phyloP scores from a whole-genome alignment of 768 basidiomycete genomes.

The Sarcomyxa edulis region DNA sequence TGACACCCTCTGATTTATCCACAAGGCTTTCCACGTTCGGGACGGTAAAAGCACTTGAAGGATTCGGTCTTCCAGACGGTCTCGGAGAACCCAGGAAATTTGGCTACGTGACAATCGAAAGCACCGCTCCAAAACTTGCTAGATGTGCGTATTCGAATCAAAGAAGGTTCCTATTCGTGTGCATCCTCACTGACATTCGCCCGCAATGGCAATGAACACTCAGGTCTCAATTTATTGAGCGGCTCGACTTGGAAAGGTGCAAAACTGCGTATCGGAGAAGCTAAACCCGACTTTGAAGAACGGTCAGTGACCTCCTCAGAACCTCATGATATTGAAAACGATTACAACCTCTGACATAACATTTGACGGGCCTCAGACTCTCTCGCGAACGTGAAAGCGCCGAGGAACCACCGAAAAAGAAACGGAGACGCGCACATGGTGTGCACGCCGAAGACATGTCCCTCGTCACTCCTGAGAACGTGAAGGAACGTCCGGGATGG shows the following conservation, averaged over 20 bases:
- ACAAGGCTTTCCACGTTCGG: conserved; percentile 62
- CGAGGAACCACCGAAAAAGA: conserved; percentile 37
- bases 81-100: conserved; percentile 67
- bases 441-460: conserved; percentile 59
- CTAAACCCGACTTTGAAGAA: conserved; percentile 68
- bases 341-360: conserved; percentile 16
- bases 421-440: conserved; percentile 30
- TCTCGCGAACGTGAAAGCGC: conserved; percentile 26
- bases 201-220: neutral
- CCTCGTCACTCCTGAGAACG: conserved; percentile 55
- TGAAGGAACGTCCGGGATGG: conserved; percentile 54
- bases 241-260: conserved; percentile 88
- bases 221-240: conserved; percentile 72
- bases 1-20: conserved; percentile 52
- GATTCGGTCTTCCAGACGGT: conserved; percentile 59
- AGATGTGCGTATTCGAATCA: conserved; percentile 47
- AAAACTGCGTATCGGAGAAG: conserved; percentile 77
- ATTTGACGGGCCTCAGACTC: conserved; percentile 21
- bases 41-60: conserved; percentile 61
- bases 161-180: neutral
- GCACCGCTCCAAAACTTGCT: conserved; percentile 49
- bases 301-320: conserved; percentile 41
- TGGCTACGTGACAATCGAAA: conserved; percentile 69
- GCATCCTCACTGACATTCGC: conserved; percentile 3
- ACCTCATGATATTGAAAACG: conserved; percentile 7